Evolutionary conservation across 352 stramenopile genomes (phyloP).

Genomic region (Phytophthora idaei): DNA sequence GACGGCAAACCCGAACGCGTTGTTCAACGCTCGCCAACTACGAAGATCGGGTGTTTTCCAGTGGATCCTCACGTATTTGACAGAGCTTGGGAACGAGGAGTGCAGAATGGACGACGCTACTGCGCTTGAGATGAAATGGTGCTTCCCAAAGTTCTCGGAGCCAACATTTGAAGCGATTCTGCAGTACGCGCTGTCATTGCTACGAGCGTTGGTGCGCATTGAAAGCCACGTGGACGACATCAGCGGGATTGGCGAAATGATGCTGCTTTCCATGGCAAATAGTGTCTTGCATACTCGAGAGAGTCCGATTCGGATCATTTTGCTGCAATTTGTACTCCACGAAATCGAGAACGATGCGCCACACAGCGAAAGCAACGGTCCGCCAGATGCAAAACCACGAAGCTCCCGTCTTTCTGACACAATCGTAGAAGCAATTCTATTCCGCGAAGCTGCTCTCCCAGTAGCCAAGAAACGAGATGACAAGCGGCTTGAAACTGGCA

Average conservation of each 20-base stretch:
- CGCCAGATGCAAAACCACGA: neutral
- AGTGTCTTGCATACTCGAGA: constrained; percentile 32
- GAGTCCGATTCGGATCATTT: constrained; percentile 43
- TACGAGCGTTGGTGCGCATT: constrained; percentile 52
- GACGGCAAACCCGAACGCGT: constrained; percentile 61
- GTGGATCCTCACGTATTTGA: constrained; percentile 67
- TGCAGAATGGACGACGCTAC: constrained; percentile 33
- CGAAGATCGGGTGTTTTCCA: constrained; percentile 52
- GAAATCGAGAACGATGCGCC: constrained; percentile 52
- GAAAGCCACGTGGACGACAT: constrained; percentile 71
- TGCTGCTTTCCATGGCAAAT: constrained; percentile 58
- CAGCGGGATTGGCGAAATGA: constrained; percentile 41
- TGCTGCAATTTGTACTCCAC: constrained; percentile 64
- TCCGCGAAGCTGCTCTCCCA: constrained; percentile 20
- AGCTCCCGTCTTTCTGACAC: constrained; percentile 32
- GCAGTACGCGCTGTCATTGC: constrained; percentile 46
- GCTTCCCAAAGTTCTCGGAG: constrained; percentile 55
- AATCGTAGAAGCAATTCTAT: constrained; percentile 52
- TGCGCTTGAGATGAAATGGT: constrained; percentile 51
- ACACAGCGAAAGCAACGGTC: neutral
- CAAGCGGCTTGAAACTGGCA: constrained; percentile 32
- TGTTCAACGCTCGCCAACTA: constrained; percentile 81
- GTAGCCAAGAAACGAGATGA: constrained; percentile 43
- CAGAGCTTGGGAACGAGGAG: constrained; percentile 54
- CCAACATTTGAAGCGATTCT: constrained; percentile 53